Percentiles rank a stretch among this genome's conserved stretches.
These are phyloP conservation scores for Fusarium neocosmosporiellum DNA, from an alignment of 2,329 filamentous ascomycete species.

Conservation along the genomic window DNA sequence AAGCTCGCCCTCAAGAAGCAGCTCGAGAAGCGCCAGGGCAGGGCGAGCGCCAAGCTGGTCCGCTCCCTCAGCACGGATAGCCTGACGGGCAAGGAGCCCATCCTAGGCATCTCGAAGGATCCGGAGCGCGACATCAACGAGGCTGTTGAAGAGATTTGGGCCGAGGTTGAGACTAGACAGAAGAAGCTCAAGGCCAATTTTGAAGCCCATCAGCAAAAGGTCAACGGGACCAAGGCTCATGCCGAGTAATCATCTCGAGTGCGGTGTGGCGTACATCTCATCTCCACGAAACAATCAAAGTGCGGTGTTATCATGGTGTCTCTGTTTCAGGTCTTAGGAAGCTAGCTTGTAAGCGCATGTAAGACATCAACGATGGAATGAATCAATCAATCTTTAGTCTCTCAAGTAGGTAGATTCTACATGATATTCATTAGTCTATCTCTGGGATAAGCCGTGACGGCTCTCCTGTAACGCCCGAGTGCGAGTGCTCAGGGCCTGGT, in stretches of 20 bases:
- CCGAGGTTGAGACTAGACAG: slow-evolving; percentile 72
- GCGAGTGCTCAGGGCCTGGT: slow-evolving; percentile 13
- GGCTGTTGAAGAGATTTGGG: slow-evolving; percentile 78
- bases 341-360: background rate
- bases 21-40: slow-evolving; percentile 67
- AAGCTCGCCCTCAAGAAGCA: slow-evolving; percentile 69
- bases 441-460: slow-evolving; percentile 13
- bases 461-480: slow-evolving; percentile 19
- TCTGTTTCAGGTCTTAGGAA: slow-evolving; percentile 8
- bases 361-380: background rate
- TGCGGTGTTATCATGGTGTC: slow-evolving; percentile 6
- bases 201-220: slow-evolving; percentile 57
- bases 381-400: background rate
- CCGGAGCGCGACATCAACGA: slow-evolving; percentile 80
- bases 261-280: slow-evolving; percentile 2
- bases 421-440: slow-evolving; percentile 39
- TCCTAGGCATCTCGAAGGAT: slow-evolving; percentile 84
- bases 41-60: slow-evolving; percentile 57
- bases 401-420: slow-evolving; percentile 20
- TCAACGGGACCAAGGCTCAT: slow-evolving; percentile 15
- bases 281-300: background rate
- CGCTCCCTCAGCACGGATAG: slow-evolving; percentile 69
- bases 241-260: background rate
- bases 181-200: slow-evolving; percentile 66
- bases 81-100: slow-evolving; percentile 66